Evolutionary conservation across 2,329 filamentous ascomycete species (phyloP).

Genomic region (Botryotinia convoluta): DNA sequence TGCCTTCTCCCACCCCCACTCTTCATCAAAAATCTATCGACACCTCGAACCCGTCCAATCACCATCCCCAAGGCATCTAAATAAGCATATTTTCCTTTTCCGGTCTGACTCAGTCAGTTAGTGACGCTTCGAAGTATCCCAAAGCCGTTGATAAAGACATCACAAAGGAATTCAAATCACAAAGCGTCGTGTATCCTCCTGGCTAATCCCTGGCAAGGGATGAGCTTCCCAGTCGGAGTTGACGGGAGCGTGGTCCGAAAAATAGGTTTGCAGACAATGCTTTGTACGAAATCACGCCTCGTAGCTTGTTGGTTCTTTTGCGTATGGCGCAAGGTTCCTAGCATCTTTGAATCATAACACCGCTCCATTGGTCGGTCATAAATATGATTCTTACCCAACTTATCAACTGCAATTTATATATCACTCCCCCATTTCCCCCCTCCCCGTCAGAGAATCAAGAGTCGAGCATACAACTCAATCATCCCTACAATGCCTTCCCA

Average conservation of each 20-base stretch:
- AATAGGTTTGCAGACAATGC: neutral
- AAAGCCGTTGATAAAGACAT: neutral
- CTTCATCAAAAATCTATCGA: neutral
- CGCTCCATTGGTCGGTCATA: neutral
- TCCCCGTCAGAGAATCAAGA: too few relatives aligned
- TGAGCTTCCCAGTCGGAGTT: neutral
- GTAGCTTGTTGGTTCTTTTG: neutral
- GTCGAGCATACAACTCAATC: too few relatives aligned
- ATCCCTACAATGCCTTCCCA: neutral
- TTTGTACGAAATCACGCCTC: neutral
- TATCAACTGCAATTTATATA: neutral
- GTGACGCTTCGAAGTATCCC: neutral
- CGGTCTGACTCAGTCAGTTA: neutral
- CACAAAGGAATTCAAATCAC: neutral
- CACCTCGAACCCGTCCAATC: neutral
- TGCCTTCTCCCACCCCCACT: neutral
- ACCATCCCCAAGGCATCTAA: neutral
- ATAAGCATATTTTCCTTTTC: neutral
- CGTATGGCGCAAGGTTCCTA: neutral
- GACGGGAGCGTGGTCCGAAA: neutral
- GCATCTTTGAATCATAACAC: neutral
- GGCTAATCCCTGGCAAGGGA: neutral
- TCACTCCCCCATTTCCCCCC: too few relatives aligned
- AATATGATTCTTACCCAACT: neutral
- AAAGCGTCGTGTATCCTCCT: neutral